These are phyloP conservation scores for Larix kaempferi DNA, from an alignment of 75 land plant species.

Conservation along the genomic window DNA sequence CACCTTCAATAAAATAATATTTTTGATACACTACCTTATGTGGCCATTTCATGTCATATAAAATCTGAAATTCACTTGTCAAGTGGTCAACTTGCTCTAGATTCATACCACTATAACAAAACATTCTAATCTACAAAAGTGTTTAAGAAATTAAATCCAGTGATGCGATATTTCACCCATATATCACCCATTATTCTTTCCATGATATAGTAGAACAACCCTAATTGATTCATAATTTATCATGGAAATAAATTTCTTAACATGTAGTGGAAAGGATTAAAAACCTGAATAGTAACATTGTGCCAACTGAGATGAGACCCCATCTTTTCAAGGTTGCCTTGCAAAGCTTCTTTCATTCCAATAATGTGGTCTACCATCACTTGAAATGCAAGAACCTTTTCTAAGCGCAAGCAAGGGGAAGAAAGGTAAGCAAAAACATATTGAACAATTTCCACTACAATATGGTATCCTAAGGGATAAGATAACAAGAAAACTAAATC, in stretches of 20 bases:
- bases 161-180: background rate
- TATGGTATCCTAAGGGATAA: background rate
- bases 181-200: background rate
- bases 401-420: background rate
- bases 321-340: constrained; percentile 69
- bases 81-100: constrained; percentile 91
- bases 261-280: background rate
- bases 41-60: constrained; percentile 92
- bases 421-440: background rate
- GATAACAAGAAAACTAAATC: background rate
- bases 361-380: constrained; percentile 95
- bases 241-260: background rate
- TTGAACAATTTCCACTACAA: background rate
- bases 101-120: constrained; percentile 88
- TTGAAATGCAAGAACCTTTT: constrained; percentile 21
- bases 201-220: background rate
- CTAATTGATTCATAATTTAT: background rate
- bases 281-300: constrained; percentile 86
- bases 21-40: constrained; percentile 54
- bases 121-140: constrained; percentile 87
- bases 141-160: background rate
- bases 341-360: constrained; percentile 70
- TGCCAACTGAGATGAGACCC: constrained; percentile 79
- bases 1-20: background rate
- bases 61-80: constrained; percentile 86